A percentile compares a stretch with the other conserved stretches of the same genome.
These are phyloP conservation scores for Papiliotrema nemorosa DNA, from an alignment of 1,284 basidiomycete species.

Conservation along the genomic window DNA sequence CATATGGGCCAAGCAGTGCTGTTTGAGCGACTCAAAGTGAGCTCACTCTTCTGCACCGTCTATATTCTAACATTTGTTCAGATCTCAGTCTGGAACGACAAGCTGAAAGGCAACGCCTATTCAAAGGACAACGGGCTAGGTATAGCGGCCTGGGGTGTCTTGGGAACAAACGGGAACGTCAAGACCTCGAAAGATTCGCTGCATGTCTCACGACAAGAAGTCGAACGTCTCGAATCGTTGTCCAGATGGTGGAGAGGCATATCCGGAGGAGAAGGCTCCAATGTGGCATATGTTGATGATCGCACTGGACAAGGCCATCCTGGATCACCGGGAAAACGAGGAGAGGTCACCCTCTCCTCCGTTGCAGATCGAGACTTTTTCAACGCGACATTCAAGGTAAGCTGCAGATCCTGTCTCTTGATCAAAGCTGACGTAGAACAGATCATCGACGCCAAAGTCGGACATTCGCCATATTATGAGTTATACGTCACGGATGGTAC, in stretches of 20 bases:
- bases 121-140: conserved; percentile 3
- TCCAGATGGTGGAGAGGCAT: conserved; percentile 16
- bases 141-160: conserved; percentile 10
- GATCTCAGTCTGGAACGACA: conserved; percentile 19
- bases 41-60: background rate
- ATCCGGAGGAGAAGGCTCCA: background rate
- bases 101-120: conserved; percentile 28
- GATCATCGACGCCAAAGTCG: conserved; percentile 5
- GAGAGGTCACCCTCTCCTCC: background rate
- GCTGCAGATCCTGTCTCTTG: background rate
- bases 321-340: background rate
- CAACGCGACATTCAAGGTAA: conserved; percentile 28
- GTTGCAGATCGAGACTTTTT: conserved; percentile 14
- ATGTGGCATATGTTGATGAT: background rate
- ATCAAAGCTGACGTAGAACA: conserved; percentile 11
- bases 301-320: no score
- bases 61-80: background rate
- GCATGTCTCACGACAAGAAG: conserved; percentile 5
- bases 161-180: conserved; percentile 8
- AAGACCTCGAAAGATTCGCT: background rate
- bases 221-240: conserved; percentile 11
- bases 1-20: conserved; percentile 17
- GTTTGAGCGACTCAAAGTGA: conserved; percentile 22
- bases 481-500: conserved; percentile 42
- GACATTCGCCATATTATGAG: conserved; percentile 13